Evolutionary conservation across 2,329 filamentous ascomycete species (phyloP).

Genomic region (Emericellopsis atlantica): DNA sequence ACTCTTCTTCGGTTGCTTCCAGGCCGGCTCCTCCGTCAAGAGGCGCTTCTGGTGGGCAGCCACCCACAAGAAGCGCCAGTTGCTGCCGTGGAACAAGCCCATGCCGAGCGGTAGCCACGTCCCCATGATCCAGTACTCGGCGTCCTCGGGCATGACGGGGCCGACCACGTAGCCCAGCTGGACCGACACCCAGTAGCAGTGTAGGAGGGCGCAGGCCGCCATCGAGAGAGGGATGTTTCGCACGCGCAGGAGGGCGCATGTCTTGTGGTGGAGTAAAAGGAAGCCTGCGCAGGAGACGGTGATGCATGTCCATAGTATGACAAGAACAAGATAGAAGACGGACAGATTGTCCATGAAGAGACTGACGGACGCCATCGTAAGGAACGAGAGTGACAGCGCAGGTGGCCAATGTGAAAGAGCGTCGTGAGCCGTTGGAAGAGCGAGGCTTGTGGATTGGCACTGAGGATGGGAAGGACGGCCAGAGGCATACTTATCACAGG

Average conservation of each 20-base stretch:
- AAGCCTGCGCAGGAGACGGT: conserved; percentile 25
- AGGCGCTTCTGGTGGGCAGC: conserved; percentile 39
- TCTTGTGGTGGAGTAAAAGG: conserved; percentile 23
- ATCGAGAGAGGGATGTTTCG: conserved; percentile 7
- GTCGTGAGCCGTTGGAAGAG: background rate
- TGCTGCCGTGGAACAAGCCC: conserved; percentile 52
- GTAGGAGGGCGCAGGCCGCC: conserved; percentile 13
- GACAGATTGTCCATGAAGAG: conserved; percentile 19
- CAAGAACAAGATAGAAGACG: conserved; percentile 26
- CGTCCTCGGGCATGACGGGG: conserved; percentile 31
- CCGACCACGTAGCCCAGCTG: conserved; percentile 24
- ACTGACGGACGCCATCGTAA: background rate
- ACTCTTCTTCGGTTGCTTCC: conserved; percentile 4
- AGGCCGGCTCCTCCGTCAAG: conserved; percentile 5
- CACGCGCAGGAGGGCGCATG: conserved; percentile 17
- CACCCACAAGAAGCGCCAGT: conserved; percentile 46
- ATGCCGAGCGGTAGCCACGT: conserved; percentile 52
- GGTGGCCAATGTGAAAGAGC: background rate
- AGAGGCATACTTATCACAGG: too few relatives aligned
- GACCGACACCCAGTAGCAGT: conserved; percentile 28
- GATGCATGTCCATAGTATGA: conserved; percentile 23
- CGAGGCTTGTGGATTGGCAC: background rate
- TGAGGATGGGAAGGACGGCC: background rate
- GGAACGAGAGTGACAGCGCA: background rate
- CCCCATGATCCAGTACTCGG: conserved; percentile 56